Conservation (phyloP, 2,329 filamentous ascomycete genomes). For the Bisporella sp. region DNA sequence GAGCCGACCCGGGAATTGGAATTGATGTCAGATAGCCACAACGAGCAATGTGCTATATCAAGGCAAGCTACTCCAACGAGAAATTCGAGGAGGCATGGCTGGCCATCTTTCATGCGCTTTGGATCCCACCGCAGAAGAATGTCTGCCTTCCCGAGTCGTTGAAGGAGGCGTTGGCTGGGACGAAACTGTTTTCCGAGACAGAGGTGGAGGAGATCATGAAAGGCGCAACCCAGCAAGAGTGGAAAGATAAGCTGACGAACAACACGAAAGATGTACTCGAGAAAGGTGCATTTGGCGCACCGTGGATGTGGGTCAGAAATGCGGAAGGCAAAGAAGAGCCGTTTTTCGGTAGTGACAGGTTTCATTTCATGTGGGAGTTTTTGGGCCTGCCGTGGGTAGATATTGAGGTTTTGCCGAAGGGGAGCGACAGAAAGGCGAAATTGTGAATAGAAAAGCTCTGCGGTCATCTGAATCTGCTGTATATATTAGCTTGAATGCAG, state of each 20-base stretch:
- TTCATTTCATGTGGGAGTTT: slow-evolving; percentile 62
- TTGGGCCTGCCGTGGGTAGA: slow-evolving; percentile 54
- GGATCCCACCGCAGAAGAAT: slow-evolving; percentile 50
- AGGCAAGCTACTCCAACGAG: slow-evolving; percentile 42
- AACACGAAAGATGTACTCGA: slow-evolving; percentile 56
- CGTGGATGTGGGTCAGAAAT: slow-evolving; percentile 66
- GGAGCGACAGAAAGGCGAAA: slow-evolving; percentile 10
- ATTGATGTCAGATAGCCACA: slow-evolving; percentile 43
- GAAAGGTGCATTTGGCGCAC: slow-evolving; percentile 66
- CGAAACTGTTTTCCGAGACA: slow-evolving; percentile 35
- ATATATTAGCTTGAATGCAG: too few species aligned
- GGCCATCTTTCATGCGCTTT: slow-evolving; percentile 54
- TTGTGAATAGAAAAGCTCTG: slow-evolving; percentile 7
- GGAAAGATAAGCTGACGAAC: slow-evolving; percentile 46
- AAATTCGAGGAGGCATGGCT: slow-evolving; percentile 47
- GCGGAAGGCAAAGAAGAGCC: slow-evolving; percentile 51
- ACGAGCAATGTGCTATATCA: slow-evolving; percentile 60
- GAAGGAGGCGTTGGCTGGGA: slow-evolving; percentile 30
- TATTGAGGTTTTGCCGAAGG: slow-evolving; percentile 35
- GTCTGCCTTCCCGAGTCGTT: slow-evolving; percentile 43
- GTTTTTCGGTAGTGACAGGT: slow-evolving; percentile 75
- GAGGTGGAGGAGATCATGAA: slow-evolving; percentile 50
- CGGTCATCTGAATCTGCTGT: too few species aligned
- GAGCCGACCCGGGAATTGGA: not conserved
- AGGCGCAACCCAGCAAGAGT: slow-evolving; percentile 40